Conservation (phyloP, 495 filamentous ascomycete genomes). For the Penicillium arizonense region DNA sequence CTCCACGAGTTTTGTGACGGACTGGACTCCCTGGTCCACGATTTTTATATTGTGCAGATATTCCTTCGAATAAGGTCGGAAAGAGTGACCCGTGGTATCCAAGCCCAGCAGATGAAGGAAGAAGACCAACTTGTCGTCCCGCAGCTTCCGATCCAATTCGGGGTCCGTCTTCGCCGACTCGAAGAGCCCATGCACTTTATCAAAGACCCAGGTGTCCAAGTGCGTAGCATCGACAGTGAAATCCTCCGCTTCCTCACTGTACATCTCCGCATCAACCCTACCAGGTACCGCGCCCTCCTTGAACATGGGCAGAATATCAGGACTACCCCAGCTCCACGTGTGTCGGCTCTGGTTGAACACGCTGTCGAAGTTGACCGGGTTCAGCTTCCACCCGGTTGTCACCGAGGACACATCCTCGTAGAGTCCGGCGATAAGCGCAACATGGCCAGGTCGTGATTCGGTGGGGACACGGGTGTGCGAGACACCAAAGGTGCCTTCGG, state of each 20-base stretch:
- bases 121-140: conserved; percentile 87
- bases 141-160: conserved; percentile 70
- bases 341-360: conserved; percentile 96
- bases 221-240: conserved; percentile 77
- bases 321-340: conserved; percentile 99
- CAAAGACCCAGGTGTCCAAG: conserved; percentile 95
- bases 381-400: conserved; percentile 97
- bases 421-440: conserved; percentile 93
- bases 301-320: conserved; percentile 98
- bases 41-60: conserved; percentile 94
- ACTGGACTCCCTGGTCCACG: conserved; percentile 83
- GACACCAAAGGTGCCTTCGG: conserved; percentile 95
- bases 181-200: conserved; percentile 85
- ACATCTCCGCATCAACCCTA: conserved; percentile 79
- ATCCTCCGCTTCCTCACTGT: conserved; percentile 83
- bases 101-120: conserved; percentile 96
- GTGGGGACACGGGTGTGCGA: conserved; percentile 98
- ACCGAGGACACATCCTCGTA: conserved; percentile 99
- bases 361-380: conserved; percentile 98
- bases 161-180: conserved; percentile 70
- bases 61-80: conserved; percentile 90
- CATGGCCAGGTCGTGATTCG: conserved; percentile 95
- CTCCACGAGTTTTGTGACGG: conserved; percentile 77
- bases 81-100: conserved; percentile 87
- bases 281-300: conserved; percentile 87